phyloP scores from a whole-genome alignment of 805 yeast genomes.

The Brettanomyces nanus region DNA sequence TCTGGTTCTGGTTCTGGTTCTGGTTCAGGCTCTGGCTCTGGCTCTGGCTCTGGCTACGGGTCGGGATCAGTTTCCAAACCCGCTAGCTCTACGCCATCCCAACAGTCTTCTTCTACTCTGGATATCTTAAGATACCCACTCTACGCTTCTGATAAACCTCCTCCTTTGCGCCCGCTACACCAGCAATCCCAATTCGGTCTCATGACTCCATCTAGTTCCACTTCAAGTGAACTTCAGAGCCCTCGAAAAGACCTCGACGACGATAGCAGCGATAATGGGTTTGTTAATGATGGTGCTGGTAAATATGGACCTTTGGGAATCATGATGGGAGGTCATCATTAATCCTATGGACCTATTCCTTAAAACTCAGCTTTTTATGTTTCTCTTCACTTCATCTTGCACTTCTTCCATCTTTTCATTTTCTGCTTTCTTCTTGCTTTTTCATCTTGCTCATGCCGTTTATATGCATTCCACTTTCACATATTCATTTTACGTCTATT shows the following conservation, averaged over 20 bases:
- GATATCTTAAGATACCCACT: background rate
- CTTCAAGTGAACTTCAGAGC: background rate
- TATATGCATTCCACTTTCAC: too few relatives aligned
- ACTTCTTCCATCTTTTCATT: too few relatives aligned
- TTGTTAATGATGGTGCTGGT: slow-evolving; percentile 10
- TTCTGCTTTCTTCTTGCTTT: too few relatives aligned
- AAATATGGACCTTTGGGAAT: slow-evolving; percentile 13
- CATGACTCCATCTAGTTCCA: background rate
- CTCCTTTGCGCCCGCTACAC: background rate
- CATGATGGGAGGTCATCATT: slow-evolving; percentile 2
- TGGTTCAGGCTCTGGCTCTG: too few relatives aligned
- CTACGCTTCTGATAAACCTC: background rate
- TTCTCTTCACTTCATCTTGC: too few relatives aligned
- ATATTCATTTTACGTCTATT: too few relatives aligned
- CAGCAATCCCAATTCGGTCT: slow-evolving; percentile 1
- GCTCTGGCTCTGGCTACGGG: too few relatives aligned
- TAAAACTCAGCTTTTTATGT: too few relatives aligned
- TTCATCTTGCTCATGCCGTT: too few relatives aligned
- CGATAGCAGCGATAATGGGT: slow-evolving; percentile 9
- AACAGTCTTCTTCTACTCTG: too few relatives aligned
- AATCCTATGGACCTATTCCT: too few relatives aligned
- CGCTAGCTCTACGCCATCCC: background rate
- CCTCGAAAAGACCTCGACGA: slow-evolving; percentile 8
- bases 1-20: too few relatives aligned
- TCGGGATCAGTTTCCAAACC: background rate